Base-by-base conservation (phyloP, 495 filamentous ascomycete genomes). In the Schizothecium vesticola region DNA sequence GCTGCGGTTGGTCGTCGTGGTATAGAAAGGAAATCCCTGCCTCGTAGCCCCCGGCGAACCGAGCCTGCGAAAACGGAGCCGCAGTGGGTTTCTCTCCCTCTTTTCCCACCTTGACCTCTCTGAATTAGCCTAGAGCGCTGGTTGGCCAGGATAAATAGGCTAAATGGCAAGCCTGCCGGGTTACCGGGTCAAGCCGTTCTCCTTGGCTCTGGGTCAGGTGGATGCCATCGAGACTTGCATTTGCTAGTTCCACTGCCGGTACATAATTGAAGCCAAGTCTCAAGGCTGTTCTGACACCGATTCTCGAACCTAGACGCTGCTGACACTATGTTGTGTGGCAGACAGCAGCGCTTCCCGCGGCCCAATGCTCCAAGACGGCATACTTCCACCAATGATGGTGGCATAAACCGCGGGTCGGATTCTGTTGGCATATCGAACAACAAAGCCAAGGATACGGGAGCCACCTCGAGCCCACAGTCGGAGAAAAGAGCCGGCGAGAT, bases 141-240 rank as follows among this genome's bases (percentile, higher is more conserved):
- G 69, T 73, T 73, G 71, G 72, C 61, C 57, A 64, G 72, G 65
- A n/a, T 67, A 69, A 75, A 69, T 63, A 71, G 75, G 71, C 71
- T 75, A 76, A 77, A 76, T 73, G 51, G 66, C 63, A 33, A 55
- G 65, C 73, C 60, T 66, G 72, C 74, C 71, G 75, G 75, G 71
- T 72, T 74, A 66, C 74, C 75, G 72, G 74, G 75, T 75, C 72
- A 72, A 75, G 63, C 72, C 71, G 36, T 51, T 51, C 43, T 19
- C 43, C 43, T 51, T 51, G 68, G 12, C 58, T 61, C 29, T 29
- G 61, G 62, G 65, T 36, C 65, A 67, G 67, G 64, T 65, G 66
- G 36, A 61, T 61, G 43, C 67, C 29, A 31, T 28, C 56, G 63
- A 55, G 16, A 55, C 25, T 21, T 21, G 55, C 60, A 24, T 13